phyloP scores from a whole-genome alignment of 75 land plant species.

The Ceratopteris richardii region DNA sequence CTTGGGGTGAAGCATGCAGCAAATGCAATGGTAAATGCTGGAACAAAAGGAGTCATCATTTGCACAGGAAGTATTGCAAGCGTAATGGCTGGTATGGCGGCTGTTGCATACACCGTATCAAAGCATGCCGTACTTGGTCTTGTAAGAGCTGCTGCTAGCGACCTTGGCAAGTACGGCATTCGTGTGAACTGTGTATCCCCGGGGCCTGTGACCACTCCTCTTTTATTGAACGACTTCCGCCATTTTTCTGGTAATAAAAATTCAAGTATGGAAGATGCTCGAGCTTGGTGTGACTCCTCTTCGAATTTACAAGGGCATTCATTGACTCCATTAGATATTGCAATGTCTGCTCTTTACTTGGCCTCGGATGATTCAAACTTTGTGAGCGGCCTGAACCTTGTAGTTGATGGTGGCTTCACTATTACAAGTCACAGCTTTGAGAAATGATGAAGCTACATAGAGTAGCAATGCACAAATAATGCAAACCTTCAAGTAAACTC shows the following conservation, averaged over 20 bases:
- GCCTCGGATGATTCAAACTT: constrained; percentile 10
- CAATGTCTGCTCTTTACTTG: constrained; percentile 17
- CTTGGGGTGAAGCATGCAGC: too few relatives aligned
- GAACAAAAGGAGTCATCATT: too few relatives aligned
- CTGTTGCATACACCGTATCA: constrained; percentile 4
- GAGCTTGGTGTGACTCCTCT: neutral
- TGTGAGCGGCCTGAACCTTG: constrained; percentile 19
- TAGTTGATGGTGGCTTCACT: constrained; percentile 14
- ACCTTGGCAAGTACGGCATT: constrained; percentile 9
- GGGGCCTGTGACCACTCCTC: constrained; percentile 3
- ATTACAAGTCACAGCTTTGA: neutral
- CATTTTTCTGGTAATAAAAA: neutral
- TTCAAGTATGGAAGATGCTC: neutral
- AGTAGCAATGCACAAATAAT: too few relatives aligned
- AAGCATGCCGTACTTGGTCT: constrained; percentile 19
- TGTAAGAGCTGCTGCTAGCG: constrained; percentile 11
- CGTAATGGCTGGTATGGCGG: constrained; percentile 12
- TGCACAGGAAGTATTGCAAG: too few relatives aligned
- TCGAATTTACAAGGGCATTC: constrained; percentile 3
- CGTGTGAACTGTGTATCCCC: constrained; percentile 19
- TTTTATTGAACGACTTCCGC: neutral
- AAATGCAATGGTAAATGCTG: too few relatives aligned
- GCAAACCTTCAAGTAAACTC: too few relatives aligned
- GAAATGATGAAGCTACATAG: too few relatives aligned
- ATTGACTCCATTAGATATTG: constrained; percentile 8